phyloP scores from a whole-genome alignment of 306 rosid species.

The Vigna angularis region DNA sequence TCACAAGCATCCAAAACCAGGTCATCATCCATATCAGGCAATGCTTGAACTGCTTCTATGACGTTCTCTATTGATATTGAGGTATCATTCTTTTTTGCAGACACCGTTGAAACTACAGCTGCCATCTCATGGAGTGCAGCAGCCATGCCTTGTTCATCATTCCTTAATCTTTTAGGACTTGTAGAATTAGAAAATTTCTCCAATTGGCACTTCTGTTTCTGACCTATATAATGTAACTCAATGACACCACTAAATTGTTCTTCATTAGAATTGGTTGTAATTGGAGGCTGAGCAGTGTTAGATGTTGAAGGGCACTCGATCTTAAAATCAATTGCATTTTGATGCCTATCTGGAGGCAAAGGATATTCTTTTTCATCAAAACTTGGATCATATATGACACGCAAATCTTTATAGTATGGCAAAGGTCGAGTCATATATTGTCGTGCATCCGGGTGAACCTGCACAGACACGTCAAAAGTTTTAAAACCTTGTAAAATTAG shows the following conservation, averaged over 20 bases:
- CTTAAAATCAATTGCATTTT: conserved; percentile 46
- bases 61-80: conserved; percentile 60
- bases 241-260: conserved; percentile 40
- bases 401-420: conserved; percentile 69
- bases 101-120: conserved; percentile 61
- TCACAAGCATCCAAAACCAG: conserved; percentile 84
- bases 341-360: conserved; percentile 54
- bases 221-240: conserved; percentile 49
- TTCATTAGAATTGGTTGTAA: conserved; percentile 53
- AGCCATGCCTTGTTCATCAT: conserved; percentile 63
- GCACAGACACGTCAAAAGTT: conserved; percentile 43
- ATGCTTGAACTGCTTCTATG: conserved; percentile 75
- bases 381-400: conserved; percentile 67
- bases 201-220: conserved; percentile 57
- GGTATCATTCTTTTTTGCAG: conserved; percentile 53
- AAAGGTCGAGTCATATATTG: conserved; percentile 87
- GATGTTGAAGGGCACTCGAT: conserved; percentile 25
- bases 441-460: conserved; percentile 74
- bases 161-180: conserved; percentile 51
- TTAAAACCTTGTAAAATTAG: conserved; percentile 24
- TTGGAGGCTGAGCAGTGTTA: conserved; percentile 52
- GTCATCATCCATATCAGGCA: conserved; percentile 84
- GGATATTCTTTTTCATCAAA: conserved; percentile 53
- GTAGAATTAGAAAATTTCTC: conserved; percentile 50
- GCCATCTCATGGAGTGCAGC: conserved; percentile 68